These are phyloP conservation scores for Sporothrix inflata DNA, from an alignment of 2,329 filamentous ascomycete species.

Conservation along the genomic window DNA sequence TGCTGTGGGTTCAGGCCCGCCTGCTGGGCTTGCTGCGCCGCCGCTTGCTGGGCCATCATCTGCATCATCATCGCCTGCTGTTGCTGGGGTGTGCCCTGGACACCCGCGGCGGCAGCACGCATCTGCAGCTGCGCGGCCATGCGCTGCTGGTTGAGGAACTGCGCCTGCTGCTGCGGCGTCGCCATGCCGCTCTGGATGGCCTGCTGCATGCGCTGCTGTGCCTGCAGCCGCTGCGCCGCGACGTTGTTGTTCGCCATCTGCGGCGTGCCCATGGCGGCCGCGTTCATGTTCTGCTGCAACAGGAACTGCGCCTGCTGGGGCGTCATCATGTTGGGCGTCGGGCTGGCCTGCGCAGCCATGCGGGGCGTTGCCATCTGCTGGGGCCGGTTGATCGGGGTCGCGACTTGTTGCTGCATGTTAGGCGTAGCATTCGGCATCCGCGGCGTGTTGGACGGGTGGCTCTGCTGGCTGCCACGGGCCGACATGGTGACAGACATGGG, in stretches of 20 bases:
- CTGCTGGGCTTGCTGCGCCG: conserved; percentile 13
- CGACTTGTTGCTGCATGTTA: conserved; percentile 54
- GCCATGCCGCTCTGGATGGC: conserved; percentile 45
- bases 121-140: conserved; percentile 43
- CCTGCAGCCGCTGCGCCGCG: conserved; percentile 51
- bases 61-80: conserved; percentile 36
- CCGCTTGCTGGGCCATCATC: conserved; percentile 38
- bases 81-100: conserved; percentile 37
- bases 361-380: conserved; percentile 58
- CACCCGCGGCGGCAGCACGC: conserved; percentile 40
- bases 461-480: conserved; percentile 67
- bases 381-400: conserved; percentile 60
- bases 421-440: conserved; percentile 65
- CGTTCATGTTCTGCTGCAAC: conserved; percentile 48
- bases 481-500: conserved; percentile 67
- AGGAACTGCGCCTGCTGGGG: conserved; percentile 57
- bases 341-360: conserved; percentile 56
- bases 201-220: conserved; percentile 41
- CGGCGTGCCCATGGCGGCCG: conserved; percentile 44
- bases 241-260: conserved; percentile 40
- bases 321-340: conserved; percentile 61
- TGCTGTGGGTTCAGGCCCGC: conserved; percentile 32
- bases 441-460: conserved; percentile 65
- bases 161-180: conserved; percentile 39
- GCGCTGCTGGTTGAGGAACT: conserved; percentile 33